Evolutionary conservation across 1,284 basidiomycete species (phyloP).

Genomic region (Agaricales sp.): DNA sequence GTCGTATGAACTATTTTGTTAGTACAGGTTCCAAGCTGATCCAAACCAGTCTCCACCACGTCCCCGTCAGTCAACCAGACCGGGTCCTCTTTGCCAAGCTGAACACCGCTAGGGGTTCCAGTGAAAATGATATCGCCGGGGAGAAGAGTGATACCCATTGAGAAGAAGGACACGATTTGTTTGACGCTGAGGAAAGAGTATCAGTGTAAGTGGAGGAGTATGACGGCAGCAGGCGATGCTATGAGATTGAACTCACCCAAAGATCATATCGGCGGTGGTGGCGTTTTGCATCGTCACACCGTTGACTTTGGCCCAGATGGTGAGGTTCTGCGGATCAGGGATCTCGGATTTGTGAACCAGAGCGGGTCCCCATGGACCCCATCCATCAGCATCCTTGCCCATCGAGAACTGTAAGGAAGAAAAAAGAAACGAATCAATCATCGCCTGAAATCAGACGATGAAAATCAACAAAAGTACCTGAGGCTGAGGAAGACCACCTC

Average conservation of each 20-base stretch:
- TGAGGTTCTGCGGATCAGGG: constrained; percentile 32
- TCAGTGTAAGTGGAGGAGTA: no score
- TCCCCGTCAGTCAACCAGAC: constrained; percentile 27
- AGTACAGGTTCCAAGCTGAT: constrained; percentile 27
- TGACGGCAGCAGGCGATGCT: no score
- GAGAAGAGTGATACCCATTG: constrained; percentile 45
- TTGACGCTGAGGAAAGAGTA: no score
- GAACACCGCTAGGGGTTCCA: constrained; percentile 31
- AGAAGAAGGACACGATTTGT: constrained; percentile 38
- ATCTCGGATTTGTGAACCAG: constrained; percentile 33
- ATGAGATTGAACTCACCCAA: no score
- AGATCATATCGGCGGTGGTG: constrained; percentile 34
- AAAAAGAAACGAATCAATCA: no score
- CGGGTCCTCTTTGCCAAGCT: constrained; percentile 24
- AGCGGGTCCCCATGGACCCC: constrained; percentile 33
- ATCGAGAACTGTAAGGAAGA: constrained; percentile 23
- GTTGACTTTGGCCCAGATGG: constrained; percentile 38
- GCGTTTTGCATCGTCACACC: constrained; percentile 37
- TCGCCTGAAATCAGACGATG: no score
- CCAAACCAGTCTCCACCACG: constrained; percentile 27
- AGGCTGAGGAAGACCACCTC: constrained; percentile 28
- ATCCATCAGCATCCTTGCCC: constrained; percentile 32
- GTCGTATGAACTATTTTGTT: constrained; percentile 21
- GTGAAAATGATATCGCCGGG: constrained; percentile 51
- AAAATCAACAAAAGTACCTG: no score